phyloP scores from a whole-genome alignment of 2,329 filamentous ascomycete genomes.

The Apiospora marii region DNA sequence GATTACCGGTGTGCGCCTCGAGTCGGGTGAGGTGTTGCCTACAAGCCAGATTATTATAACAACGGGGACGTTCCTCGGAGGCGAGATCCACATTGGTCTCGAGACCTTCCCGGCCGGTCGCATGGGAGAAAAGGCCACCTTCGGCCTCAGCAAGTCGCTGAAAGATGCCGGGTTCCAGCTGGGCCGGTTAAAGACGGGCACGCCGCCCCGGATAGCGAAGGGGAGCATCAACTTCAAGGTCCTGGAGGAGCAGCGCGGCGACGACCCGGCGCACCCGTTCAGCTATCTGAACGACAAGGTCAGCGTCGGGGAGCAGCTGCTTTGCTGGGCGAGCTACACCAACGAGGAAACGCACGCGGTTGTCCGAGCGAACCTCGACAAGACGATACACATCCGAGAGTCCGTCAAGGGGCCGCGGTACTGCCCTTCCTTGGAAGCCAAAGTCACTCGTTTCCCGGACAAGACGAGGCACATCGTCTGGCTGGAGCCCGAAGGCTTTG shows the following conservation, averaged over 20 bases:
- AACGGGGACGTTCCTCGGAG: slow-evolving; percentile 93
- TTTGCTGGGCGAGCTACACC: slow-evolving; percentile 88
- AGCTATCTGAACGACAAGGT: slow-evolving; percentile 87
- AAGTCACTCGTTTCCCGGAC: slow-evolving; percentile 86
- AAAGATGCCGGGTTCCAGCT: slow-evolving; percentile 87
- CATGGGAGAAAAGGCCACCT: slow-evolving; percentile 93
- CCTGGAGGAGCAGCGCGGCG: slow-evolving; percentile 79
- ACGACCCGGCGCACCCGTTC: slow-evolving; percentile 87
- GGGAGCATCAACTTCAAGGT: slow-evolving; percentile 80
- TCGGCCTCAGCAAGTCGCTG: slow-evolving; percentile 90
- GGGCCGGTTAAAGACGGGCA: slow-evolving; percentile 93
- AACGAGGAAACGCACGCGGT: slow-evolving; percentile 84
- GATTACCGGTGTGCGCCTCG: slow-evolving; percentile 85
- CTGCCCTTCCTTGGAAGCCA: slow-evolving; percentile 94
- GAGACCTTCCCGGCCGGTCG: slow-evolving; percentile 85
- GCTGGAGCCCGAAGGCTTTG: slow-evolving; percentile 96
- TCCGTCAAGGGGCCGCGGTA: slow-evolving; percentile 94
- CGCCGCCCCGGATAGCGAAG: slow-evolving; percentile 84
- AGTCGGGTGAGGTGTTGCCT: slow-evolving; percentile 84
- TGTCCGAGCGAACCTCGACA: slow-evolving; percentile 88
- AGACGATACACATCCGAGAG: slow-evolving; percentile 95
- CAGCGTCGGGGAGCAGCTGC: slow-evolving; percentile 79
- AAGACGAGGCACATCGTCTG: slow-evolving; percentile 88
- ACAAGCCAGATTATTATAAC: slow-evolving; percentile 90
- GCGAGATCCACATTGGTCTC: slow-evolving; percentile 95